Evolutionary conservation across 257 asterid genomes (phyloP).

Genomic region (Solanum chiquidenum): DNA sequence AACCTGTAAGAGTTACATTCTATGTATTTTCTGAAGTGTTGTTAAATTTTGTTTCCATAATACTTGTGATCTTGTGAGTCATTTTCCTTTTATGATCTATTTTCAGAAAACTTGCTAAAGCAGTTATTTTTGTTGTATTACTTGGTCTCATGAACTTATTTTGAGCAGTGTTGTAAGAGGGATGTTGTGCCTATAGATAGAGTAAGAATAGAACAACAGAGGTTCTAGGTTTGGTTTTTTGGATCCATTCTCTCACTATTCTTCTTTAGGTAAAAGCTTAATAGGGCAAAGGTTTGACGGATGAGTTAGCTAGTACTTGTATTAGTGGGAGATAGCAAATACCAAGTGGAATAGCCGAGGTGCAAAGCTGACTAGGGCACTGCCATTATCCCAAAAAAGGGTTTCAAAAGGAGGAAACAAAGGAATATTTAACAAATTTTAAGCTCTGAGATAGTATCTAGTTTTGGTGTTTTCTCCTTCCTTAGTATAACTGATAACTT

Average conservation of each 20-base stretch:
- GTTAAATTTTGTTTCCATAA: neutral
- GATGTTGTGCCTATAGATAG: neutral
- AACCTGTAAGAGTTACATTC: neutral
- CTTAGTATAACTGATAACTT: neutral
- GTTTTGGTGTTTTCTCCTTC: neutral
- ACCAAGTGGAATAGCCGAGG: neutral
- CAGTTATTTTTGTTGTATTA: neutral
- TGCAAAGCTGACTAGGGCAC: neutral
- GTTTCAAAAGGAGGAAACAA: neutral
- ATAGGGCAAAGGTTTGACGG: neutral
- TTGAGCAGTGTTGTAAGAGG: neutral
- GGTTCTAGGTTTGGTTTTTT: neutral
- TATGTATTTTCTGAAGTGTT: neutral
- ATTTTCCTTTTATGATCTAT: neutral
- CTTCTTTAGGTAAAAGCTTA: neutral
- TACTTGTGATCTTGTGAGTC: neutral
- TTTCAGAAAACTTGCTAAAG: neutral
- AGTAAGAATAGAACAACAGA: neutral
- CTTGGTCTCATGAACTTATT: neutral
- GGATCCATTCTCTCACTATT: neutral
- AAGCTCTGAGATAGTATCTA: neutral
- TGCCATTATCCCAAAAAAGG: no score
- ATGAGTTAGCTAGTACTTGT: conserved; percentile 8
- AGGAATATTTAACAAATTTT: neutral
- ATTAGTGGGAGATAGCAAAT: neutral